phyloP scores from a whole-genome alignment of 164 flowering plant genomes.

The Warburgia ugandensis region DNA sequence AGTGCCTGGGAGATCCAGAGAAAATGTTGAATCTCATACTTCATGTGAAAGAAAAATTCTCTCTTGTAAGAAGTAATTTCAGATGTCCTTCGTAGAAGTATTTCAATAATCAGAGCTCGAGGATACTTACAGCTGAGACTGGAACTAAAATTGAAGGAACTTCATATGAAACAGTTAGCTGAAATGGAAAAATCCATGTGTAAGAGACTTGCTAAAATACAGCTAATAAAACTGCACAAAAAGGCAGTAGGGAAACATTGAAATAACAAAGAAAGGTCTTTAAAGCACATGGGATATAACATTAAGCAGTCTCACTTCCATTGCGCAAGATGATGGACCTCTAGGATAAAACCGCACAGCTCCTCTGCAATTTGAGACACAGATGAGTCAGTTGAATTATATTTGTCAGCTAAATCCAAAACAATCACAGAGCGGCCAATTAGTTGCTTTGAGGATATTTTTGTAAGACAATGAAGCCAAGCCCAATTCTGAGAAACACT shows the following conservation, averaged over 20 bases:
- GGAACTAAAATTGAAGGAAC: constrained; percentile 68
- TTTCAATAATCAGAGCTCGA: not conserved
- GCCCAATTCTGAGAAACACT: no score
- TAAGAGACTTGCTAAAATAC: not conserved
- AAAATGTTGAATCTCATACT: constrained; percentile 1
- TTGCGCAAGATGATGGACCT: constrained; percentile 70
- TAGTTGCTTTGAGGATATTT: no score
- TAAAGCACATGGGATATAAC: no score
- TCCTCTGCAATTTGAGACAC: constrained; percentile 49
- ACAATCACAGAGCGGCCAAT: no score
- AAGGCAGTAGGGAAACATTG: no score
- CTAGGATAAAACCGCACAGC: constrained; percentile 85
- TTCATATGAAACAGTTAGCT: constrained; percentile 93
- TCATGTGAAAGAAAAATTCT: not conserved
- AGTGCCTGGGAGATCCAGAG: constrained; percentile 41
- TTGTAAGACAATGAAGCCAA: no score
- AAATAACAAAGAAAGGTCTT: no score
- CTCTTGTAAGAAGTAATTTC: no score
- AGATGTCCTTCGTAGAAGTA: no score
- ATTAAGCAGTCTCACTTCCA: constrained; percentile 50
- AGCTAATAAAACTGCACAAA: not conserved
- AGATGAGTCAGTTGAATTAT: not conserved
- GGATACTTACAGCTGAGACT: constrained; percentile 69
- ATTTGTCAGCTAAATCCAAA: not conserved
- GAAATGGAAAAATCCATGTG: constrained; percentile 19